Base-by-base conservation (phyloP, 129 eudicot genomes). In the Flaveria bidentis region DNA sequence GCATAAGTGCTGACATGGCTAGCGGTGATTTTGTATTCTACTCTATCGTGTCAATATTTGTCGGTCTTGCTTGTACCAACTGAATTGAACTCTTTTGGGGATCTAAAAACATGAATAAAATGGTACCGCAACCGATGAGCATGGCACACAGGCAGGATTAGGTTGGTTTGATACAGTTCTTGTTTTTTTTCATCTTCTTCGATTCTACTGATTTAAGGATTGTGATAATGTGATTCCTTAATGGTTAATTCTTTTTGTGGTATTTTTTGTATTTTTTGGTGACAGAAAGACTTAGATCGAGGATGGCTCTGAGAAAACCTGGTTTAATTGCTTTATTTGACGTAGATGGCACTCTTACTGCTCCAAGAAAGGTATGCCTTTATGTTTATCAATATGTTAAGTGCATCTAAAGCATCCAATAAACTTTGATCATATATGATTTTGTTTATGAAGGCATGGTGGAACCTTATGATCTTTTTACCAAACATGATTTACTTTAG, bases 301-400 rank as follows among this genome's bases (percentile, higher is more conserved):
- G 25, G 70, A 90, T 90, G 98, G 92, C 92, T 70, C 46, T 78
- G 30, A 84, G 80, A 84, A 86, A 51, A 85, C 84, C 97, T 57
- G 98, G 96, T 53, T 73, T 93, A 18, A 88, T 93, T 87, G 98
- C 98, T 63, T 80, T 93, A 62, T 93, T 93, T 63, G 98, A 93
- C 82, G 96, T 93, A 39, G 98, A 93, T 85, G 98, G 98, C 76
- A 93, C 98, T 45, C 97, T 93, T 25, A 93, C 98, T 1, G 88
- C 92, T 39, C 86, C 98, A 16, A 61, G 98, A 55, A 93, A 90
- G 92, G 98, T 93, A 78, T 42, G 46, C 79, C 71, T 69, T 11
- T 9, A 36, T 73, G 44, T 74, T 53, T 64, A 25, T 52, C 51
- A n/a, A 51, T 42, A 23, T 42, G 3, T 61, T 47, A 33, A 22